A percentile compares a stretch with the other conserved stretches of the same genome.
Conservation (phyloP, 345 rosid genomes). For the Brassica cretica region DNA sequence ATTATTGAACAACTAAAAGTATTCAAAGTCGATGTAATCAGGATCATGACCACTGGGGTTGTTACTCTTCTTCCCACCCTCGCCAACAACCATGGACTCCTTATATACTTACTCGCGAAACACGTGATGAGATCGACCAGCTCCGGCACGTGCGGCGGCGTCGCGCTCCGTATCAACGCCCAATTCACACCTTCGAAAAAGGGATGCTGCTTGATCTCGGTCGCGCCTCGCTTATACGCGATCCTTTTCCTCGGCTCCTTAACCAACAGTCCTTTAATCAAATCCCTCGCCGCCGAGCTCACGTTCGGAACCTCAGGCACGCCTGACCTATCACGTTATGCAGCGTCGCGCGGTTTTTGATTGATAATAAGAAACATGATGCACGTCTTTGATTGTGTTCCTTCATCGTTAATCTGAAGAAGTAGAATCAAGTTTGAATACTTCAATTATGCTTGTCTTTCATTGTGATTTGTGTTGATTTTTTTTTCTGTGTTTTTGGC, state of each 20-base stretch:
- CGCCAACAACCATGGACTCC: conserved; percentile 23
- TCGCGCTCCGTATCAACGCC: conserved; percentile 82
- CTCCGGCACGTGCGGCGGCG: conserved; percentile 83
- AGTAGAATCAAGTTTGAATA: too few species aligned
- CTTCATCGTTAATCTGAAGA: too few species aligned
- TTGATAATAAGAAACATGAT: too few species aligned
- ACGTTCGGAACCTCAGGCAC: conserved; percentile 66
- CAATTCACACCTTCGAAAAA: conserved; percentile 89
- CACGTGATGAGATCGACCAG: conserved; percentile 63
- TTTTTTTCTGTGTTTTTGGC: too few species aligned
- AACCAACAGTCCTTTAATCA: conserved; percentile 70
- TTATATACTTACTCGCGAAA: conserved; percentile 43
- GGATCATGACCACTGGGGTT: conserved; percentile 38
- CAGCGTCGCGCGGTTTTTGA: conserved; percentile 73
- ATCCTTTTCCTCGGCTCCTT: conserved; percentile 81
- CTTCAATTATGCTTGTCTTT: too few species aligned
- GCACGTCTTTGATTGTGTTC: too few species aligned
- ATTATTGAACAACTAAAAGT: too few species aligned
- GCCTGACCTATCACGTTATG: conserved; percentile 87
- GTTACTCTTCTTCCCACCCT: conserved; percentile 24
- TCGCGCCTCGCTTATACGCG: conserved; percentile 85
- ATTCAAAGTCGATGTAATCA: conserved; percentile 59
- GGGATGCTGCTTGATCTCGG: conserved; percentile 88
- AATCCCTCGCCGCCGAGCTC: conserved; percentile 66
- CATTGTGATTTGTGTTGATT: too few species aligned